Evolutionary conservation across 768 basidiomycete genomes (phyloP), one percentile per base, ranked within the genome.

Genomic region (Saitozyma sp.): DNA sequence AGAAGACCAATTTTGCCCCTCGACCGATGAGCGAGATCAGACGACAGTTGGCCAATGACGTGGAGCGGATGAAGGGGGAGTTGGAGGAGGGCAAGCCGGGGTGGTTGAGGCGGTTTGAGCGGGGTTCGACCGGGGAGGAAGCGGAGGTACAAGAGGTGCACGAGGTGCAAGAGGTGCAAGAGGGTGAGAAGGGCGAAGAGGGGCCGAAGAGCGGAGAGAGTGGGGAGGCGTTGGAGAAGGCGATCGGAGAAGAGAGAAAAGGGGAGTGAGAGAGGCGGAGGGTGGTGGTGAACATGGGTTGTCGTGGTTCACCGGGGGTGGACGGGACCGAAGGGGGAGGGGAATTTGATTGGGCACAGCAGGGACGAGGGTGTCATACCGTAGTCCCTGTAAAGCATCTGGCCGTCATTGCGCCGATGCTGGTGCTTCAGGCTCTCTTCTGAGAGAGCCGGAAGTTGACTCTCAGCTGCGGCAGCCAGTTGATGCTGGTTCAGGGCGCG

Each of bases 61-160:
- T 74, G n/a, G 60, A 68, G 38, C 58, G 62, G 62, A 63, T 59
- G 61, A 69, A 67, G 37, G 63, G 58, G 56, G 68, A 73, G 61
- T 60, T 70, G 59, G 54, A 63, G 51, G 67, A 62, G 41, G 17
- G 57, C 39, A 69, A 71, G 53, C 74, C 74, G 39, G 45, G 51
- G 8, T 76, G 74, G 74, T 63, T 73, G 57, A 62, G 56, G 55
- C 54, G 61, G 37, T 66, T 42, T 54, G 59, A 68, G 45, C 62
- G 40, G 48, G 41, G 14, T 51, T 11, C 38, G 14, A 29, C n/a
- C 37, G 59, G 13, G 8, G 41, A 14, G 17, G 49, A 39, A 19
- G 39, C 9, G 8, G 29, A 40, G 57, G 16, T 51, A 59, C 7
- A 50, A 40, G 17, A 8, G 40, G 16, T 9, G 29, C 29, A 29